phyloP scores from a whole-genome alignment of 352 stramenopile genomes.

The Phytopythium litorale region DNA sequence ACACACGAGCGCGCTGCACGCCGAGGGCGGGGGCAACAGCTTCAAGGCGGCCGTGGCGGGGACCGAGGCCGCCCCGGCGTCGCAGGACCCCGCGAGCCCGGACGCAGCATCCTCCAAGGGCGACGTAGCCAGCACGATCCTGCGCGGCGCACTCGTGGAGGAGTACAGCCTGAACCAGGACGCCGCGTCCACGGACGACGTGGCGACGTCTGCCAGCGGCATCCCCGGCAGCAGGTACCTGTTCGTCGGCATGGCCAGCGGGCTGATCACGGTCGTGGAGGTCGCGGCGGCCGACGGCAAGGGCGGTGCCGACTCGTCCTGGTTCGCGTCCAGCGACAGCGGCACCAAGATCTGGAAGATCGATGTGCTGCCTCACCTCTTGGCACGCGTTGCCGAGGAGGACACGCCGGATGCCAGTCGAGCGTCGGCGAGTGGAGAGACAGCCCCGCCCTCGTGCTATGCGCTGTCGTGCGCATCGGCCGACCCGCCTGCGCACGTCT shows the following conservation, averaged over 20 bases:
- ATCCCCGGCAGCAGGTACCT: constrained; percentile 52
- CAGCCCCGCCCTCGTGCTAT: constrained; percentile 40
- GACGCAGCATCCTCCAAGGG: not conserved
- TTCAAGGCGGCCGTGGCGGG: not conserved
- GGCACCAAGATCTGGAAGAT: constrained; percentile 72
- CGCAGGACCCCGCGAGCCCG: not conserved
- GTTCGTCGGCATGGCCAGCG: constrained; percentile 74
- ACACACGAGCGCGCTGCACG: not conserved
- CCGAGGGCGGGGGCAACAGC: constrained; percentile 1
- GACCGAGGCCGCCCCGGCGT: not conserved
- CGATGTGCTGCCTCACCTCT: constrained; percentile 60
- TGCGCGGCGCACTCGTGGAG: constrained; percentile 31
- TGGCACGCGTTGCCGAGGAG: not conserved
- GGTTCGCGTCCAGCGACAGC: constrained; percentile 22
- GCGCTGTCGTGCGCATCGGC: constrained; percentile 43
- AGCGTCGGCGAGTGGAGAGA: not conserved
- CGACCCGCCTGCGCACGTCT: constrained; percentile 19
- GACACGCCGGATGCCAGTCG: constrained; percentile 5
- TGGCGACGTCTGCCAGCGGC: constrained; percentile 37
- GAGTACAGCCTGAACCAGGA: constrained; percentile 64
- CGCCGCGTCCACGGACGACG: constrained; percentile 40
- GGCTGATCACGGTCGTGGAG: constrained; percentile 65
- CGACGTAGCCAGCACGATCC: not conserved
- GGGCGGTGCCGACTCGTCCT: constrained; percentile 11
- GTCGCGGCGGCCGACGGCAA: constrained; percentile 15